A percentile compares a stretch with the other conserved stretches of the same genome.
These are phyloP conservation scores for Candida tropicalis DNA, from an alignment of 1,139 yeast genomes.

Conservation along the genomic window DNA sequence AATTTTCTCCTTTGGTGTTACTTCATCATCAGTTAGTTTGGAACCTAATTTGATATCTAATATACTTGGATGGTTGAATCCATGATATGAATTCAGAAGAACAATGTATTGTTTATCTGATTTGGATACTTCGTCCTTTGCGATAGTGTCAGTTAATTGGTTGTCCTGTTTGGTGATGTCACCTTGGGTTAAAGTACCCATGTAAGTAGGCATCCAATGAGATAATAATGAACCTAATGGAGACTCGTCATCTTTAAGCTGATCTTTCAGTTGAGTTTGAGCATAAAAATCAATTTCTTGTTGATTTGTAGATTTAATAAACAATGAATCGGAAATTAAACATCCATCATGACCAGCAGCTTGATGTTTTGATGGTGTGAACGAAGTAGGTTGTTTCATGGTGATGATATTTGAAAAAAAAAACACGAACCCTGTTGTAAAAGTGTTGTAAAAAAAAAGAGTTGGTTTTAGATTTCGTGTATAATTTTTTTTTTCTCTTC, in stretches of 20 bases:
- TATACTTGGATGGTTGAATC: conserved; percentile 67
- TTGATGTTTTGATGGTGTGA: conserved; percentile 34
- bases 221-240: conserved; percentile 38
- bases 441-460: too few species aligned
- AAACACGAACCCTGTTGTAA: too few species aligned
- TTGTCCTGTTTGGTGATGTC: conserved; percentile 8
- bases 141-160: conserved; percentile 6
- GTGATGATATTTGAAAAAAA: neutral
- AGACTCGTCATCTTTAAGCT: conserved; percentile 23
- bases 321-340: conserved; percentile 54
- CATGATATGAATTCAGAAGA: conserved; percentile 68
- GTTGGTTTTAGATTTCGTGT: too few species aligned
- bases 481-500: too few species aligned
- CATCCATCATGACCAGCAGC: conserved; percentile 96
- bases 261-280: conserved; percentile 24
- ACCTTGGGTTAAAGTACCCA: conserved; percentile 44
- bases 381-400: conserved; percentile 5
- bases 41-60: conserved; percentile 85
- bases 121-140: conserved; percentile 5
- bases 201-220: conserved; percentile 56
- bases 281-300: conserved; percentile 77
- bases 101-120: conserved; percentile 49
- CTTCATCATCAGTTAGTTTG: conserved; percentile 61
- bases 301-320: conserved; percentile 65
- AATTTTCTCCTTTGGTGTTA: conserved; percentile 59